Base-by-base conservation (phyloP, 345 rosid species). In the Brassica juncea region DNA sequence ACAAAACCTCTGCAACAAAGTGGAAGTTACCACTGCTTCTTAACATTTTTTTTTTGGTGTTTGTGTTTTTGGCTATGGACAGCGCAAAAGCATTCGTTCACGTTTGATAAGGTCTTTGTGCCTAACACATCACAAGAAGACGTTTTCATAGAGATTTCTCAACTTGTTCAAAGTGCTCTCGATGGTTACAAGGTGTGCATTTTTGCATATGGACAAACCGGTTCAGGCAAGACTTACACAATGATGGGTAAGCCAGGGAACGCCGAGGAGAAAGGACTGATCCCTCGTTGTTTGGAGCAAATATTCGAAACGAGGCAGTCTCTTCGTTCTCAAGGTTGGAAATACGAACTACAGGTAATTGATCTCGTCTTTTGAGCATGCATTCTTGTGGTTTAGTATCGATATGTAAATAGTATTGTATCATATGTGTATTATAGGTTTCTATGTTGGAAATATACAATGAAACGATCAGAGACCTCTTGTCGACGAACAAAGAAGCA, bases 121-220 rank as follows among this genome's bases (percentile, higher is more conserved):
- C 97, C 93, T 0, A 88, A 85, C 71, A 83, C 88, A 60, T 79
- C 87, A 12, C 99, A 95, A 88, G 94, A 89, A 73, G 97, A 91
- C 16, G 98, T 91, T 54, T 95, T 95, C 83, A 86, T 78, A 34
- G 98, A 95, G 84, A 95, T 95, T 65, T 95, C 99, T 37, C 98
- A 95, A 66, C 98, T 95, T 76, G 96, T 95, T 80, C 98, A 95
- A 76, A 95, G 99, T 84, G 98, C 99, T 82, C 96, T 95, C 19
- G 99, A 95, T 70, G 99, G 99, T 71, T 95, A 92, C 75, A 95
- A 95, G 99, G 99, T 95, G 60, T 95, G 94, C 85, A 95, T 95
- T 71, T 95, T 95, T 79, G 98, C 99, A 32, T 95, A 95, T 77
- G 99, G 99, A 74, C 99, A 95, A 85, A 95, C 99, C 16, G 99